Percentiles rank a stretch among this genome's conserved stretches.
These are phyloP conservation scores for Cotoneaster glaucophyllus DNA, from an alignment of 306 rosid genomes.

Conservation along the genomic window DNA sequence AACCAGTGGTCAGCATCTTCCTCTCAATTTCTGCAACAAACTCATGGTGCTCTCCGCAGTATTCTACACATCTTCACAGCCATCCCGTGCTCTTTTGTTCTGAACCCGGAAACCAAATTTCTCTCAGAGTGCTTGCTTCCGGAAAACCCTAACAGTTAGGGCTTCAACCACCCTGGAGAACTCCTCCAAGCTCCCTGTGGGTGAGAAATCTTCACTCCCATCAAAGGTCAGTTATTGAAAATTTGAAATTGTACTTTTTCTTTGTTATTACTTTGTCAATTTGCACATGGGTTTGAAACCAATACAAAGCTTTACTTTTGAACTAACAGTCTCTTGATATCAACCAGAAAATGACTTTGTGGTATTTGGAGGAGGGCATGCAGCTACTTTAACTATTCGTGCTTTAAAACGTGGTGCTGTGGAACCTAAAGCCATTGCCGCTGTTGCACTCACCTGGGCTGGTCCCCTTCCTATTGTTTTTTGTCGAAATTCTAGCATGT, in stretches of 20 bases:
- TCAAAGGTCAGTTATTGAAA: slow-evolving; percentile 43
- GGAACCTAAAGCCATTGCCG: slow-evolving; percentile 81
- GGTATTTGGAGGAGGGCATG: slow-evolving; percentile 92
- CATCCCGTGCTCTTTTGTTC: slow-evolving; percentile 25
- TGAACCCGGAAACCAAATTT: slow-evolving; percentile 37
- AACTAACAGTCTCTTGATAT: slow-evolving; percentile 16
- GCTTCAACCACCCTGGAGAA: slow-evolving; percentile 66
- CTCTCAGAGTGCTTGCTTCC: slow-evolving; percentile 24
- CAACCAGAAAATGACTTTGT: slow-evolving; percentile 60
- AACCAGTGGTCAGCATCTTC: slow-evolving; percentile 26
- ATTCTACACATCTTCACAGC: slow-evolving; percentile 43
- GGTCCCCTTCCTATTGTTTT: slow-evolving; percentile 98
- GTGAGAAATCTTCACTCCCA: slow-evolving; percentile 39
- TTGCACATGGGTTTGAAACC: not conserved
- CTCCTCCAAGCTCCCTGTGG: slow-evolving; percentile 56
- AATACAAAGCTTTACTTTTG: not conserved
- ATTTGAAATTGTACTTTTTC: not conserved
- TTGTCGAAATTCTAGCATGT: slow-evolving; percentile 93
- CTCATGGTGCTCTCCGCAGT: slow-evolving; percentile 66
- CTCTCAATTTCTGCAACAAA: slow-evolving; percentile 15
- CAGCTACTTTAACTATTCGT: slow-evolving; percentile 60
- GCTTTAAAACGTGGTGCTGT: slow-evolving; percentile 77
- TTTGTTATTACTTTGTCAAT: not conserved
- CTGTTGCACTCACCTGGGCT: slow-evolving; percentile 93
- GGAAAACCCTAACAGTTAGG: slow-evolving; percentile 38